Conservation (phyloP, 345 rosid species). For the Salix suchowensis region DNA sequence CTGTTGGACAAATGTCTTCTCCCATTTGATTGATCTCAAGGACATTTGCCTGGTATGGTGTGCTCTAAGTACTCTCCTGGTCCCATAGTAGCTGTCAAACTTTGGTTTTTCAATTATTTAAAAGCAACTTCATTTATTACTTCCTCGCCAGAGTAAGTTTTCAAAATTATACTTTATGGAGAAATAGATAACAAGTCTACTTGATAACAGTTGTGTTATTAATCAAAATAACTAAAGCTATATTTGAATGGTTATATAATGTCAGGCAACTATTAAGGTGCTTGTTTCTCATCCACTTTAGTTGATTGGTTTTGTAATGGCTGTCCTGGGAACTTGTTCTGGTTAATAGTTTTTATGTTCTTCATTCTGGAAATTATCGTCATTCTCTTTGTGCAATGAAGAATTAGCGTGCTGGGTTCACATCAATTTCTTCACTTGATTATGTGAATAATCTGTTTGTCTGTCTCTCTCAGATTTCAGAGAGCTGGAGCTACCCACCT, state of each 20-base stretch:
- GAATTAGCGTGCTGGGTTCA: background rate
- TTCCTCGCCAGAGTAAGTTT: background rate
- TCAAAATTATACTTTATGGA: background rate
- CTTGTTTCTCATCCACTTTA: background rate
- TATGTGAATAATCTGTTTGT: background rate
- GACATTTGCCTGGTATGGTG: background rate
- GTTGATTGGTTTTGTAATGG: background rate
- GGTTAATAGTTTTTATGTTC: background rate
- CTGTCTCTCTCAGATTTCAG: constrained; percentile 55
- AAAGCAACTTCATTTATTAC: background rate
- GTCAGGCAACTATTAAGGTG: background rate
- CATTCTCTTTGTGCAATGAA: background rate
- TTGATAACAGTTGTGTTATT: background rate
- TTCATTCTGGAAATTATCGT: background rate
- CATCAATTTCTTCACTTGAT: background rate
- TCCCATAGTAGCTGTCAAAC: background rate
- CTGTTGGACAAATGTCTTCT: background rate
- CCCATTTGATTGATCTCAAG: background rate
- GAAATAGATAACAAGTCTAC: background rate
- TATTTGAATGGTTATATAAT: background rate
- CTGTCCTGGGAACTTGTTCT: background rate
- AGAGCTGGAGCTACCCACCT: constrained; percentile 95
- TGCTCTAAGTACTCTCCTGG: background rate
- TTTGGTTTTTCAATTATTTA: background rate
- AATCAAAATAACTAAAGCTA: background rate